A percentile compares a stretch with the other conserved stretches of the same genome.
phyloP scores from a whole-genome alignment of 2,329 filamentous ascomycete genomes.

The Tolypocladium ovalisporum region DNA sequence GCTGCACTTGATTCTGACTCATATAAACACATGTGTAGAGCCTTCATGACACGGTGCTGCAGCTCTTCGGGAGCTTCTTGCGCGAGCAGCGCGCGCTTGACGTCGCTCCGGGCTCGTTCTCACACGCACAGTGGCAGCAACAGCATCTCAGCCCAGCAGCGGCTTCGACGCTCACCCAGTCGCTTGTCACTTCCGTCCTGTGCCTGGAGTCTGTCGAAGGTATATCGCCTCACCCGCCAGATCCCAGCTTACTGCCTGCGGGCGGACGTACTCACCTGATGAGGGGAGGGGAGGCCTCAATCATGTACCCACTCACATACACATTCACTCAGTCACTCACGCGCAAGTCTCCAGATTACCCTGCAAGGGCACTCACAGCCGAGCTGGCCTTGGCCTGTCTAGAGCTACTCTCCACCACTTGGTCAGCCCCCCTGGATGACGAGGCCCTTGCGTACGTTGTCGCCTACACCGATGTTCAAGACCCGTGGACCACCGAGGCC shows the following conservation, averaged over 20 bases:
- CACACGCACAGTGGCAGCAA: background rate
- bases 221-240: background rate
- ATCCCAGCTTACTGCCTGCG: background rate
- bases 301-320: background rate
- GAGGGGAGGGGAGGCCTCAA: background rate
- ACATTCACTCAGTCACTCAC: background rate
- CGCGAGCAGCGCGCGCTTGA: background rate
- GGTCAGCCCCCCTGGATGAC: constrained; percentile 4
- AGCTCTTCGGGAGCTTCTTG: background rate
- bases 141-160: background rate
- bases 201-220: background rate
- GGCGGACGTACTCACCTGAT: background rate
- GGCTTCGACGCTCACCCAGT: background rate
- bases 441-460: constrained; percentile 18
- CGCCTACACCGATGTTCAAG: constrained; percentile 18
- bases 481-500: constrained; percentile 26
- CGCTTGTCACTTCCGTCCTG: background rate
- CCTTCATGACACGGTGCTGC: constrained; percentile 3
- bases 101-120: background rate
- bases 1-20: background rate
- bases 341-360: background rate
- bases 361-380: constrained; percentile 3
- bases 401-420: constrained; percentile 9
- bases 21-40: background rate
- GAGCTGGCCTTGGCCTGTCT: constrained; percentile 19